Percentiles rank a stretch among this genome's conserved stretches.
Conservation (phyloP, 148 eudicot genomes). For the Rhododendron griersonianum region DNA sequence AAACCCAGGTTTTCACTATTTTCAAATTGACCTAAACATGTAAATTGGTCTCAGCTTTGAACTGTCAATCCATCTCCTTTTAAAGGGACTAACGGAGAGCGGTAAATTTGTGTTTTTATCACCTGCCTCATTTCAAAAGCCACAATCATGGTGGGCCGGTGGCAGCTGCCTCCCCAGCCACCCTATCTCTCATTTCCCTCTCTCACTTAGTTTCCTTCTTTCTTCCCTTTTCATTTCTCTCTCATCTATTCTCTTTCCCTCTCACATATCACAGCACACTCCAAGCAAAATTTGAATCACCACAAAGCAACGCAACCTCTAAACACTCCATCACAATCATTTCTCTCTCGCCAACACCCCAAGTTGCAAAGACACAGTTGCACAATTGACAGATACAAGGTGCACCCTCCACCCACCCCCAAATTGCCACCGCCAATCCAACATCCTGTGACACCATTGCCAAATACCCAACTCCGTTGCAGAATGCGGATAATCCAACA, state of each 20-base stretch:
- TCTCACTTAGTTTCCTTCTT: background rate
- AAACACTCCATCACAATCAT: background rate
- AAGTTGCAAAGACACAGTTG: background rate
- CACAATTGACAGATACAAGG: background rate
- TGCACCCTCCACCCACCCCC: background rate
- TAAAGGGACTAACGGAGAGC: background rate
- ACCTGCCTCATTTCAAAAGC: background rate
- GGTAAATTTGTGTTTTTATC: background rate
- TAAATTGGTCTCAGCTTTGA: background rate
- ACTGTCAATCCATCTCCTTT: background rate
- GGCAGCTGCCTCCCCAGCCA: background rate
- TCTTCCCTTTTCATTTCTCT: background rate
- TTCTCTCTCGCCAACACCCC: background rate
- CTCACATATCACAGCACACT: background rate
- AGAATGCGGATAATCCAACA: background rate
- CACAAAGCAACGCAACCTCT: background rate
- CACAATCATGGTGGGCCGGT: background rate
- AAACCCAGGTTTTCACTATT: background rate
- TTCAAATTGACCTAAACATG: background rate
- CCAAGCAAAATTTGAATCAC: background rate
- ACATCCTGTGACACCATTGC: background rate
- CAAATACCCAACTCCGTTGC: background rate
- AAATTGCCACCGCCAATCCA: background rate
- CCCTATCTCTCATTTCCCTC: background rate
- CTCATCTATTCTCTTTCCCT: background rate